Evolutionary conservation across 257 asterid species (phyloP).

Genomic region (Misopates orontium): DNA sequence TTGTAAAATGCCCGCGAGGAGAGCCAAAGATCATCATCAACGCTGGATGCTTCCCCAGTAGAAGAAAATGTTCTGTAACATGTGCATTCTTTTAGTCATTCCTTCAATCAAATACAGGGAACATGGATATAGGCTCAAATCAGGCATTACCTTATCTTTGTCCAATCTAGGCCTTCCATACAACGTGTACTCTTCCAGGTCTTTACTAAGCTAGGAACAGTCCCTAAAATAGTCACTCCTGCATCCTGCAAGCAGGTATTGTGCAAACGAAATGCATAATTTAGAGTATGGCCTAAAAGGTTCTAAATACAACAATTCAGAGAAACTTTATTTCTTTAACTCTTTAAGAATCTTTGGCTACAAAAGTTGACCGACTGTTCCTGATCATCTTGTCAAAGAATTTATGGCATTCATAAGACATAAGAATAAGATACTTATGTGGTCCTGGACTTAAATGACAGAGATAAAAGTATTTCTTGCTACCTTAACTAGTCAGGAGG

Average conservation of each 20-base stretch:
- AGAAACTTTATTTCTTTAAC: background rate
- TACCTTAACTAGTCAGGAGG: constrained; percentile 18
- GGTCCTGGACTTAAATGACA: background rate
- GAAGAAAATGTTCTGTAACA: constrained; percentile 62
- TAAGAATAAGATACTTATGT: background rate
- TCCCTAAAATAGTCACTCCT: constrained; percentile 78
- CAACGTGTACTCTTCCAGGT: constrained; percentile 84
- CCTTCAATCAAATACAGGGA: constrained; percentile 6
- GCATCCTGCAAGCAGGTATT: constrained; percentile 62
- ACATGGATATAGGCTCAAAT: constrained; percentile 1
- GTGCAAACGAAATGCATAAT: background rate
- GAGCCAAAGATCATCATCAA: constrained; percentile 98
- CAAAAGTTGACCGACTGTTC: background rate
- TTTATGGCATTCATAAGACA: too few relatives aligned
- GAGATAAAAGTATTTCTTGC: background rate
- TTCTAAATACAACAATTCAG: background rate
- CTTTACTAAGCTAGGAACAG: constrained; percentile 95
- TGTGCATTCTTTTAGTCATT: constrained; percentile 11
- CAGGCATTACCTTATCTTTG: constrained; percentile 61
- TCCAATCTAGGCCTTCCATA: constrained; percentile 89
- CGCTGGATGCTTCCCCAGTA: constrained; percentile 85
- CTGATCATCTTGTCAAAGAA: too few relatives aligned
- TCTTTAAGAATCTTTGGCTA: background rate
- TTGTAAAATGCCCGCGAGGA: constrained; percentile 75
- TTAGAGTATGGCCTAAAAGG: background rate